Evolutionary conservation across 2,329 filamentous ascomycete species (phyloP).

Genomic region (Trichophyton rubrum): DNA sequence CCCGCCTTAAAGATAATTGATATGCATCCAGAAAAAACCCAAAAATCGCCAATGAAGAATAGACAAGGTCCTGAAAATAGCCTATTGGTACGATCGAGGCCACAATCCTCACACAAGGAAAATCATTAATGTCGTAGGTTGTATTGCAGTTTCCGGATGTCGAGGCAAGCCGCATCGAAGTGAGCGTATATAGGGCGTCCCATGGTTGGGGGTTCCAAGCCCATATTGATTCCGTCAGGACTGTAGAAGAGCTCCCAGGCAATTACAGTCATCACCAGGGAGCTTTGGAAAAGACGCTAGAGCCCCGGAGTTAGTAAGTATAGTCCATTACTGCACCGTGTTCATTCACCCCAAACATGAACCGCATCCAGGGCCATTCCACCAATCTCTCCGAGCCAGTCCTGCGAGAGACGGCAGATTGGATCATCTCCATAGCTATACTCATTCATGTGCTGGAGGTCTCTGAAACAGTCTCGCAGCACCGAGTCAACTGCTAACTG

Average conservation of each 20-base stretch:
- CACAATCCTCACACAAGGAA: background rate
- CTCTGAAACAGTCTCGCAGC: conserved; percentile 29
- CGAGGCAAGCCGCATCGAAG: no score
- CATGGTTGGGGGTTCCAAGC: no score
- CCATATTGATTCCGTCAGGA: background rate
- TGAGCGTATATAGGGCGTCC: no score
- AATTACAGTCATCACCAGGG: background rate
- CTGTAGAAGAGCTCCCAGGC: background rate
- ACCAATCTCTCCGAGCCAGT: conserved; percentile 21
- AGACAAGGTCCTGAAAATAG: background rate
- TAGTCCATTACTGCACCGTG: background rate
- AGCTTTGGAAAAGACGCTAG: background rate
- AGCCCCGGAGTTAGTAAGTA: background rate
- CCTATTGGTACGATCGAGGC: no score
- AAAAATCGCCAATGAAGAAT: background rate
- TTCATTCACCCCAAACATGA: conserved; percentile 11
- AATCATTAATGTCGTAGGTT: background rate
- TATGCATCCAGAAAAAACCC: background rate
- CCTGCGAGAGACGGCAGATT: conserved; percentile 22
- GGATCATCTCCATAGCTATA: conserved; percentile 19
- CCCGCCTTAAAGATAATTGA: no score
- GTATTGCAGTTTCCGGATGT: background rate
- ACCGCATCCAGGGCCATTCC: conserved; percentile 12
- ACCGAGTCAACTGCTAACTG: conserved; percentile 28
- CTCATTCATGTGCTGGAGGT: conserved; percentile 18